Conservation (phyloP, 208 protist genomes). For the Crithidia brevicula region DNA sequence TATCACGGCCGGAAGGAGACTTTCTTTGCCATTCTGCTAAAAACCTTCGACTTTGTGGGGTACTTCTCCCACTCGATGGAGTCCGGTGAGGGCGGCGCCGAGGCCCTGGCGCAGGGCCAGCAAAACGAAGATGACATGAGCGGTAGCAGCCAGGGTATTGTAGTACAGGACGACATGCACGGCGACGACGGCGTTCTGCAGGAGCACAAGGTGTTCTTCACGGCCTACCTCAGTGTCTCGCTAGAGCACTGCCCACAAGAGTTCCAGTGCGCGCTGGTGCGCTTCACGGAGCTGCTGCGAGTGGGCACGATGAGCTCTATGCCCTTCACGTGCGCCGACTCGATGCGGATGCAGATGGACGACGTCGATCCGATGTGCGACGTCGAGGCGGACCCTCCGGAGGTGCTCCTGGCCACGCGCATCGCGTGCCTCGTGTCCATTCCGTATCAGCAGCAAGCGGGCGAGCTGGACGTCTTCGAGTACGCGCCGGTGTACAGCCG, state of each 20-base stretch:
- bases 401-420: constrained; percentile 74
- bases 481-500: constrained; percentile 90
- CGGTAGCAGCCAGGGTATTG: too few relatives aligned
- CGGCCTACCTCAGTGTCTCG: constrained; percentile 58
- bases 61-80: constrained; percentile 82
- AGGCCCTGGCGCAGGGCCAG: constrained; percentile 19
- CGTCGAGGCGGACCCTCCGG: constrained; percentile 30
- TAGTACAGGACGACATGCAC: constrained; percentile 13
- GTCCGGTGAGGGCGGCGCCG: constrained; percentile 19
- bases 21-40: constrained; percentile 83
- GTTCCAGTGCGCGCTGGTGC: constrained; percentile 74
- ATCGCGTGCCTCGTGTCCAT: constrained; percentile 77
- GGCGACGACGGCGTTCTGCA: constrained; percentile 13
- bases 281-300: constrained; percentile 76
- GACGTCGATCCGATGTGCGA: constrained; percentile 1
- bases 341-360: constrained; percentile 9
- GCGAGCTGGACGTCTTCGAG: constrained; percentile 47
- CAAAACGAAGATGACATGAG: constrained; percentile 5
- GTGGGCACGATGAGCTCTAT: constrained; percentile 58
- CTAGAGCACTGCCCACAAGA: constrained; percentile 54
- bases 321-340: constrained; percentile 51
- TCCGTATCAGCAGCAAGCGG: constrained; percentile 53
- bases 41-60: constrained; percentile 89
- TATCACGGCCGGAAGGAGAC: constrained; percentile 77
- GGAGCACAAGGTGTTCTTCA: constrained; percentile 37